These are phyloP conservation scores for Cochlearia excelsa DNA, from an alignment of 345 rosid genomes.

Conservation along the genomic window DNA sequence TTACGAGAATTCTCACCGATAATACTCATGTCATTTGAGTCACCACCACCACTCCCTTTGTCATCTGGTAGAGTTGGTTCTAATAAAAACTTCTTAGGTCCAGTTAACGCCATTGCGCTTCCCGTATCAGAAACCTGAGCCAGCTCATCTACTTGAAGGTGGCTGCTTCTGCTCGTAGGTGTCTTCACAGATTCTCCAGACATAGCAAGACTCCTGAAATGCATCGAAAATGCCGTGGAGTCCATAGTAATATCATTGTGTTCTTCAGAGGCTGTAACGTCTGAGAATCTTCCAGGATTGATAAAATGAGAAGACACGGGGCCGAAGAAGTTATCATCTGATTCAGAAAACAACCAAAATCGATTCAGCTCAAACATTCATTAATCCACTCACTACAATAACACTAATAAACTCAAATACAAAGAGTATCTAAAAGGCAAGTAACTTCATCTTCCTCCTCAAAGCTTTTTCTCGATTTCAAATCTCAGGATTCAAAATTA, in stretches of 20 bases:
- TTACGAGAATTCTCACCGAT: constrained; percentile 56
- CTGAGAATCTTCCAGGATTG: constrained; percentile 65
- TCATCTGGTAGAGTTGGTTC: constrained; percentile 35
- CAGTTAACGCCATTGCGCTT: constrained; percentile 58
- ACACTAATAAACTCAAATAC: neutral
- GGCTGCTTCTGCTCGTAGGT: constrained; percentile 34
- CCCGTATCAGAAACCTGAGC: constrained; percentile 46
- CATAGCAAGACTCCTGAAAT: constrained; percentile 71
- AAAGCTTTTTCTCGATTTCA: constrained; percentile 1
- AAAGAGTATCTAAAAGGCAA: constrained; percentile 1
- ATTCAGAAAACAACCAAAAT: neutral
- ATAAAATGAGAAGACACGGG: constrained; percentile 85
- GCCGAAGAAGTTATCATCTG: constrained; percentile 75
- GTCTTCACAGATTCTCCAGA: constrained; percentile 61
- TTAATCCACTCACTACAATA: neutral
- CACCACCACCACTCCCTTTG: constrained; percentile 57
- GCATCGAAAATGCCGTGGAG: constrained; percentile 89
- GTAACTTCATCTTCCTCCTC: neutral
- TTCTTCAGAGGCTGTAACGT: constrained; percentile 62
- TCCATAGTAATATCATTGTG: constrained; percentile 87
- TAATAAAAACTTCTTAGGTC: constrained; percentile 44
- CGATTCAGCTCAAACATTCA: constrained; percentile 22
- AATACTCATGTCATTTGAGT: constrained; percentile 86
- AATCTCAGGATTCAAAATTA: constrained; percentile 12
- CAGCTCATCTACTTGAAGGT: constrained; percentile 49